Evolutionary conservation across 306 rosid species (phyloP), one percentile per base, ranked within the genome.

Genomic region (Trifolium fragiferum): DNA sequence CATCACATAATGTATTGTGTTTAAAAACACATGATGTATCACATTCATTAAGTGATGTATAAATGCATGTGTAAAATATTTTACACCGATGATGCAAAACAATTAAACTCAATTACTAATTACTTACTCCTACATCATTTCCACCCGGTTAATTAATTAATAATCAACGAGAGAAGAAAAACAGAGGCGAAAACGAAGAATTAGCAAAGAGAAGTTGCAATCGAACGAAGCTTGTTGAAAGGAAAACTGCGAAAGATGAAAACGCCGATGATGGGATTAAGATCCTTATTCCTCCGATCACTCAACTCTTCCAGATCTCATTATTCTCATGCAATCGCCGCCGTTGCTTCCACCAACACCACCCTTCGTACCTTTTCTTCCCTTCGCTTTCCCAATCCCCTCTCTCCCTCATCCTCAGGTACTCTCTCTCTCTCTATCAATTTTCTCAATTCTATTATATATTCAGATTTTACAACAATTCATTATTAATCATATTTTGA

Each of bases 221-320:
- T 7, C 40, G 10, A n/a, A n/a, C n/a, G n/a, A n/a, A 37, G 40
- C 9, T 37, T 35, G 2, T 2, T 35, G 8, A 35, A 10, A 41
- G 5, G 3, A 55, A 55, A 55, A 11, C 9, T 2, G 7, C 33
- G 8, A 55, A 55, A 35, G 60, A 84, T 83, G 92, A 90, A 87
- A 84, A 92, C 84, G 86, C 78, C 76, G 84, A 25, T 60, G 84
- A 25, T 60, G 72, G 84, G 83, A 70, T 64, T 92, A 4, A 76
- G 97, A 85, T 84, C 97, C 65, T 51, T 92, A 0, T 81, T 54
- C 82, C 92, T 54, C 82, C 92, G 96, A 37, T 88, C 95, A 25
- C 43, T 89, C 37, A 67, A 79, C 77, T 82, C 75, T 79, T 81
- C 75, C 89, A 80, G 90, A 92, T 92, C 99, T 75, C 70, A 66